Conservation (phyloP, 1,139 yeast genomes). For the Lodderomyces elongisporus region DNA sequence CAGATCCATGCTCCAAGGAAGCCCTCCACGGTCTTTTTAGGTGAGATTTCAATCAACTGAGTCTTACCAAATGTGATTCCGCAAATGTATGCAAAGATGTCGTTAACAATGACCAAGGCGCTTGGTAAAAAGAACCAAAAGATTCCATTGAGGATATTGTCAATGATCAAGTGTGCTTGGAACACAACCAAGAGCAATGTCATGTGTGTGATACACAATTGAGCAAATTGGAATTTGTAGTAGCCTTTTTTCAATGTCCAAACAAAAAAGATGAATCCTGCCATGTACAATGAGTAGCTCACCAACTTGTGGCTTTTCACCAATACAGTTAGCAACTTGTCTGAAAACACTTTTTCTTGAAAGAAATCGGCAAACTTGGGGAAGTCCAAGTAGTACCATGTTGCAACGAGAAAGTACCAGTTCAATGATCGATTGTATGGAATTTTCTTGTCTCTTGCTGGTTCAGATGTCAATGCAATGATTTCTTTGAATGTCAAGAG, state of each 20-base stretch:
- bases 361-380: constrained; percentile 68
- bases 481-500: constrained; percentile 86
- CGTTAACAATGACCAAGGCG: constrained; percentile 87
- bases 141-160: constrained; percentile 82
- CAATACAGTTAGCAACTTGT: constrained; percentile 35
- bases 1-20: constrained; percentile 97
- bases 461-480: constrained; percentile 77
- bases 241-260: constrained; percentile 85
- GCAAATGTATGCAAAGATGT: constrained; percentile 92
- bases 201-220: constrained; percentile 92
- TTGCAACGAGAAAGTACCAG: constrained; percentile 81
- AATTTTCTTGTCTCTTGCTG: constrained; percentile 76
- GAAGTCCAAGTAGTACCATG: constrained; percentile 87
- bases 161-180: constrained; percentile 91
- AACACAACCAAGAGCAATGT: constrained; percentile 83
- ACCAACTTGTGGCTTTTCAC: constrained; percentile 77
- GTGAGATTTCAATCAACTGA: constrained; percentile 87
- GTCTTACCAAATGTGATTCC: constrained; percentile 96
- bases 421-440: constrained; percentile 82
- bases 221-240: constrained; percentile 89
- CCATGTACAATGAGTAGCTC: constrained; percentile 75
- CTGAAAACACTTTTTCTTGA: constrained; percentile 40
- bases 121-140: constrained; percentile 95
- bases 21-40: constrained; percentile 97
- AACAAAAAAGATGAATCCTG: constrained; percentile 89